phyloP scores from a whole-genome alignment of 2,329 filamentous ascomycete species.

The Calonectria pteridis region DNA sequence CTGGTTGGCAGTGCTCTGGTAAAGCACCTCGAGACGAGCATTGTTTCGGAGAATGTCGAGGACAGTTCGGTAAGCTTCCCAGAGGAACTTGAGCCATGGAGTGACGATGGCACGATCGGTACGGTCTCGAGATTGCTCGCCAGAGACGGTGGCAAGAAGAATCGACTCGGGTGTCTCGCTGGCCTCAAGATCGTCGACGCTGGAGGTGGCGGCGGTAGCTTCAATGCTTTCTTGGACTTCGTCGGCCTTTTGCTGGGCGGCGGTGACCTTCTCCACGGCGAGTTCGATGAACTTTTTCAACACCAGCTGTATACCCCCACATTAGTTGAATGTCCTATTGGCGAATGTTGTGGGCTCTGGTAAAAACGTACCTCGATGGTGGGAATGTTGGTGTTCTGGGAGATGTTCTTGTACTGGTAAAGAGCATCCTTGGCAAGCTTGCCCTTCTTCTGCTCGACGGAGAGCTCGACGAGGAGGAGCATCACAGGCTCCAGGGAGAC shows the following conservation, averaged over 20 bases:
- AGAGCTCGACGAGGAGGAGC: constrained; percentile 96
- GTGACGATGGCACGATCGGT: constrained; percentile 98
- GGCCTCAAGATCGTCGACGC: constrained; percentile 94
- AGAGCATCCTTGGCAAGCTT: constrained; percentile 98
- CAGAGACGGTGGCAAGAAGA: constrained; percentile 95
- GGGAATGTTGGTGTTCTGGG: constrained; percentile 97
- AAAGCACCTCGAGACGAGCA: constrained; percentile 95
- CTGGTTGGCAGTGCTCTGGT: constrained; percentile 97
- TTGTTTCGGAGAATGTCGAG: constrained; percentile 99
- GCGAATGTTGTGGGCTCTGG: constrained; percentile 6
- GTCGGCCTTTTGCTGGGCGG: constrained; percentile 95
- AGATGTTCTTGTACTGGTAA: constrained; percentile 99
- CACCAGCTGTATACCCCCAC: constrained; percentile 72
- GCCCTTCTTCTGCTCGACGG: constrained; percentile 96
- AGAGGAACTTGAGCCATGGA: constrained; percentile 98
- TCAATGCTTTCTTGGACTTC: constrained; percentile 92
- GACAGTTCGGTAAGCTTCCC: constrained; percentile 99
- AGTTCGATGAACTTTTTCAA: constrained; percentile 98
- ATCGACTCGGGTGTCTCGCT: constrained; percentile 98
- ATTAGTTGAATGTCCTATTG: constrained; percentile 36
- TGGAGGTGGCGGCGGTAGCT: constrained; percentile 72
- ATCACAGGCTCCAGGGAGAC: constrained; percentile 97
- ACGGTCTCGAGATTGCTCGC: constrained; percentile 96
- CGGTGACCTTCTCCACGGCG: constrained; percentile 94
- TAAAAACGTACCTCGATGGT: constrained; percentile 84